Conservation (phyloP, 768 basidiomycete genomes). For the Gyrodon lividus region DNA sequence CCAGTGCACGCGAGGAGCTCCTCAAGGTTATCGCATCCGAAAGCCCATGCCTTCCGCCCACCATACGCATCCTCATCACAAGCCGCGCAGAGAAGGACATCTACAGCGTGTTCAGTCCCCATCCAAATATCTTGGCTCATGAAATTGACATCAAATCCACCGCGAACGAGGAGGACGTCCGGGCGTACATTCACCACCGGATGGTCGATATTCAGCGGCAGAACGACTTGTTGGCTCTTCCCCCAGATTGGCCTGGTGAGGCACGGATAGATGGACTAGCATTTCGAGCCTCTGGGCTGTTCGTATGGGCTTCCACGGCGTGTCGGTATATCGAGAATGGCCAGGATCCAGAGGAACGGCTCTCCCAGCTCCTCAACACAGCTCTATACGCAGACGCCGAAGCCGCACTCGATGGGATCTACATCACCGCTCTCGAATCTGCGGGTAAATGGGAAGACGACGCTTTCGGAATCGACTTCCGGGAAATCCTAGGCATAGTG, state of each 20-base stretch:
- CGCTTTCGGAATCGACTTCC: constrained; percentile 29
- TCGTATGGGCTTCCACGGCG: constrained; percentile 34
- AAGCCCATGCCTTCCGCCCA: constrained; percentile 16
- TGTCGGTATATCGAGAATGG: constrained; percentile 32
- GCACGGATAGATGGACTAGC: constrained; percentile 14
- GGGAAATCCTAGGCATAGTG: constrained; percentile 31
- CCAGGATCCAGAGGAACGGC: constrained; percentile 31
- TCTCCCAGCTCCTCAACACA: constrained; percentile 21
- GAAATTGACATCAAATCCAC: constrained; percentile 29
- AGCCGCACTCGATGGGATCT: constrained; percentile 29
- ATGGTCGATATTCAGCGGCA: constrained; percentile 27
- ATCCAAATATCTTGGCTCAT: constrained; percentile 11
- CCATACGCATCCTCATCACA: constrained; percentile 32
- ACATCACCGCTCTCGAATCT: constrained; percentile 31
- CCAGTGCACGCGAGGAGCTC: constrained; percentile 25
- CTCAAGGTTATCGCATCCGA: constrained; percentile 28
- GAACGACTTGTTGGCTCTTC: constrained; percentile 26
- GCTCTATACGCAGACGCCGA: constrained; percentile 26
- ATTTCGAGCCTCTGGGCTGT: constrained; percentile 32
- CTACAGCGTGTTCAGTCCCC: constrained; percentile 8
- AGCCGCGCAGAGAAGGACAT: constrained; percentile 35
- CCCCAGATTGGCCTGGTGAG: constrained; percentile 32
- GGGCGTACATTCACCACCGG: constrained; percentile 23
- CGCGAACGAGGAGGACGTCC: constrained; percentile 26
- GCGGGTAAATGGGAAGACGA: constrained; percentile 31